A percentile compares a stretch with the other conserved stretches of the same genome.
phyloP scores from a whole-genome alignment of 2,329 filamentous ascomycete genomes.

The Macrophomina phaseolina region DNA sequence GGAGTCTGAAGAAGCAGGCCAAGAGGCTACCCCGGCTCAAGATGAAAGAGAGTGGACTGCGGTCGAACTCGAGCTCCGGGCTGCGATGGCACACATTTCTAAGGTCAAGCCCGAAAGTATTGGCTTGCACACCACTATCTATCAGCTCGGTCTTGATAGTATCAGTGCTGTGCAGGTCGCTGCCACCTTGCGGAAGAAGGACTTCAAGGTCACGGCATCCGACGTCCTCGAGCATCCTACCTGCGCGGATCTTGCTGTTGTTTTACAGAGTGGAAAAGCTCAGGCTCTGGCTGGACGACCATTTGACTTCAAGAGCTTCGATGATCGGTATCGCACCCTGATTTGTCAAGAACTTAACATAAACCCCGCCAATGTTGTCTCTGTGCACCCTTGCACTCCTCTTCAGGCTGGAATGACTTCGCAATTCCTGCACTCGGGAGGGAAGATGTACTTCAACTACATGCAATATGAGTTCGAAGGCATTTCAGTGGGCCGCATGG shows the following conservation, averaged over 20 bases:
- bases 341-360: slow-evolving; percentile 44
- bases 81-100: slow-evolving; percentile 65
- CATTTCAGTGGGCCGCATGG: slow-evolving; percentile 52
- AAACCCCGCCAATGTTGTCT: slow-evolving; percentile 52
- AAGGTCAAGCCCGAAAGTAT: slow-evolving; percentile 59
- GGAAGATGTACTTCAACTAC: slow-evolving; percentile 77
- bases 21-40: slow-evolving; percentile 9
- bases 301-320: slow-evolving; percentile 60
- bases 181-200: slow-evolving; percentile 65
- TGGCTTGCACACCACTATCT: slow-evolving; percentile 71
- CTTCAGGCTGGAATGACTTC: slow-evolving; percentile 81
- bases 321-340: slow-evolving; percentile 46
- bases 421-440: slow-evolving; percentile 71
- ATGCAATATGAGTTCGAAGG: slow-evolving; percentile 60
- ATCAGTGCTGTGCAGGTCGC: slow-evolving; percentile 85
- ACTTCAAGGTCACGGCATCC: slow-evolving; percentile 65
- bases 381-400: slow-evolving; percentile 76
- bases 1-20: slow-evolving; percentile 28
- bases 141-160: slow-evolving; percentile 87
- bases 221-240: slow-evolving; percentile 70
- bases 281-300: neutral
- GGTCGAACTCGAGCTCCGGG: slow-evolving; percentile 60
- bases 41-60: slow-evolving; percentile 53
- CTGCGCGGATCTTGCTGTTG: slow-evolving; percentile 40
- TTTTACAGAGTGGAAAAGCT: neutral